Conservation (phyloP, 805 yeast species). For the Ogataea saltuana region DNA sequence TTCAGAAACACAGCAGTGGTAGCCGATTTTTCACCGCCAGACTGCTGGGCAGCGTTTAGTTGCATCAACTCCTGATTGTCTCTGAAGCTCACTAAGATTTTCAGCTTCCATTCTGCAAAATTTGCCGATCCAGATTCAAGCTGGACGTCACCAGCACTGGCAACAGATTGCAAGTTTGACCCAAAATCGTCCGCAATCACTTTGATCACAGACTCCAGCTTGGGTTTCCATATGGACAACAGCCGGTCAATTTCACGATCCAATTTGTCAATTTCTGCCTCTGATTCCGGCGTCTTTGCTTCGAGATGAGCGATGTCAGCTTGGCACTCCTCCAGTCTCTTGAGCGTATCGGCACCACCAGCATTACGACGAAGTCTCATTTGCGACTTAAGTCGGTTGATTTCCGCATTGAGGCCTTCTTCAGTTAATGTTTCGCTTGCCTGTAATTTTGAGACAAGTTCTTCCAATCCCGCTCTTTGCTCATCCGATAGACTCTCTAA, state of each 20-base stretch:
- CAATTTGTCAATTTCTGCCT: conserved; percentile 33
- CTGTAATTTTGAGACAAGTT: conserved; percentile 37
- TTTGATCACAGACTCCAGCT: conserved; percentile 51
- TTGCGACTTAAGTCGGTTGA: conserved; percentile 45
- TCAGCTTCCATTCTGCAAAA: conserved; percentile 77
- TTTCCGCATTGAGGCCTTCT: conserved; percentile 38
- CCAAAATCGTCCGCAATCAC: conserved; percentile 66
- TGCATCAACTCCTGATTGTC: conserved; percentile 68
- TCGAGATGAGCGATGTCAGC: conserved; percentile 40
- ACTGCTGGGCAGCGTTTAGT: conserved; percentile 84
- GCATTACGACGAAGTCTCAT: conserved; percentile 30
- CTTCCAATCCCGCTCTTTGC: conserved; percentile 43
- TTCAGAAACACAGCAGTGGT: conserved; percentile 89
- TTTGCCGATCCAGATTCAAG: conserved; percentile 52
- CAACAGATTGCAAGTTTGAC: conserved; percentile 66
- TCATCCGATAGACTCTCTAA: conserved; percentile 40
- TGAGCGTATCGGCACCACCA: conserved; percentile 31
- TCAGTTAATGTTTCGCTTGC: conserved; percentile 39
- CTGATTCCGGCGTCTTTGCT: conserved; percentile 40
- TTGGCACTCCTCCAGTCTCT: conserved; percentile 40
- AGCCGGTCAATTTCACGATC: conserved; percentile 40
- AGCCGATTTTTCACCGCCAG: conserved; percentile 98
- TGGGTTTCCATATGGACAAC: conserved; percentile 57
- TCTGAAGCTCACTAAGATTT: conserved; percentile 83
- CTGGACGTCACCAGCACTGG: conserved; percentile 81